phyloP scores from a whole-genome alignment of 345 rosid species.

The Arabidopsis thaliana region DNA sequence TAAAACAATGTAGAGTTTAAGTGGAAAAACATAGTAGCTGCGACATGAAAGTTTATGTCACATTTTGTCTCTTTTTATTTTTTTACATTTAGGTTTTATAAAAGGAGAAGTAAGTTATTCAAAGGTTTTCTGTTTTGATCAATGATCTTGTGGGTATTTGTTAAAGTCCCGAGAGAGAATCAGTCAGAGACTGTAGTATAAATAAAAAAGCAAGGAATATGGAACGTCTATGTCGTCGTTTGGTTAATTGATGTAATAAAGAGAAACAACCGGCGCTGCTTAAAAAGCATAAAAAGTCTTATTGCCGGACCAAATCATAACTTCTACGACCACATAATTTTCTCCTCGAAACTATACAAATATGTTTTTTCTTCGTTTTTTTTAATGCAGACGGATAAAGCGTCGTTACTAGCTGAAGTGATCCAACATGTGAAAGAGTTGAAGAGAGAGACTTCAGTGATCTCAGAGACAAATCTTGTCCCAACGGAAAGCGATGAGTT shows the following conservation, averaged over 20 bases:
- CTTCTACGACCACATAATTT: conserved; percentile 42
- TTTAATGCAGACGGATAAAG: conserved; percentile 88
- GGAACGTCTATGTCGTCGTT: conserved; percentile 70
- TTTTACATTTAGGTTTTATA: conserved; percentile 33
- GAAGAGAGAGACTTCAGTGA: conserved; percentile 75
- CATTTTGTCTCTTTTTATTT: conserved; percentile 32
- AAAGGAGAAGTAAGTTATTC: conserved; percentile 34
- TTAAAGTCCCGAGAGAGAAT: conserved; percentile 49
- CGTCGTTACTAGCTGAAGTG: conserved; percentile 94
- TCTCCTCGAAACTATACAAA: conserved; percentile 36
- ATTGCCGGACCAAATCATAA: conserved; percentile 55
- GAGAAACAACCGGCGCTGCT: conserved; percentile 71
- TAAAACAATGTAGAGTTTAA: conserved; percentile 33
- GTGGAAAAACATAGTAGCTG: conserved; percentile 42
- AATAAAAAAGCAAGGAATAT: conserved; percentile 44
- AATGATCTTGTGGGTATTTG: conserved; percentile 41
- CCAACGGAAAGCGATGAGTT: conserved; percentile 92
- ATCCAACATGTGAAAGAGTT: conserved; percentile 98
- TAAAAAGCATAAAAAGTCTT: conserved; percentile 62
- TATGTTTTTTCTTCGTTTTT: neutral
- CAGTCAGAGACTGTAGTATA: conserved; percentile 43
- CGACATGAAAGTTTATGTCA: conserved; percentile 47
- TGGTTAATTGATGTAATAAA: conserved; percentile 63
- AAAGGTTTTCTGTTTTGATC: conserved; percentile 31
- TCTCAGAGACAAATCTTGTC: conserved; percentile 77